Evolutionary conservation across 257 asterid genomes (phyloP), one percentile per base, ranked within the genome.

Genomic region (Osmanthus fragrans): DNA sequence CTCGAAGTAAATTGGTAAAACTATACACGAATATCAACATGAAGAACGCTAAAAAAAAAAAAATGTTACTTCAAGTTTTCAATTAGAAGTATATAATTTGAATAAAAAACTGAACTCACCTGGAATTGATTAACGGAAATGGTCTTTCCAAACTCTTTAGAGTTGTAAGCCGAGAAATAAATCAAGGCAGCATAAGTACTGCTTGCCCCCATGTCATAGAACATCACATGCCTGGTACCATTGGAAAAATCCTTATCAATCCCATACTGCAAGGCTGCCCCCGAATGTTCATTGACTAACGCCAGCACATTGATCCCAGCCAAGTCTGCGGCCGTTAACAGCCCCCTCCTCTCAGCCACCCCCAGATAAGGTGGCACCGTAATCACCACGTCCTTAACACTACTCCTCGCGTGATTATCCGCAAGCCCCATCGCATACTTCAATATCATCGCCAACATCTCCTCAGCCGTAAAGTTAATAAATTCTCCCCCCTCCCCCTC

Each of bases 201-300:
- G 87, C 86, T 87, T 2, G 99, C 97, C 32, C 99, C 99, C 99
- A 96, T 96, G 76, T 96, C 97, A 60, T 96, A 96, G 80, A 96
- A 93, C 65, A 96, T 90, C 56, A 96, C 98, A 67, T 88, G 88
- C 85, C 96, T 87, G 15, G 99, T 88, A 49, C 91, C 98, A 63
- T 96, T 89, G 0, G 96, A 84, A 73, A 96, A 96, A 85, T 93
- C 98, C 85, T 96, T 96, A 83, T 96, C 98, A 80, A 96, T 96
- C 78, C 99, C 98, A 70, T 96, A 96, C 87, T 96, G 99, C 89
- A 96, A 77, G n/a, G 99, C 98, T 36, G 97, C 98, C 5, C 98
- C 97, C 0, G 97, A 87, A 82, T 96, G 97, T 85, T 96, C 99
- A 78, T 93, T 92, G 80, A 96, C 87, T 87, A 96, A 82, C 42